Base-by-base conservation (phyloP, 2,329 filamentous ascomycete genomes). In the Paraphaeosphaeria sporulosa region DNA sequence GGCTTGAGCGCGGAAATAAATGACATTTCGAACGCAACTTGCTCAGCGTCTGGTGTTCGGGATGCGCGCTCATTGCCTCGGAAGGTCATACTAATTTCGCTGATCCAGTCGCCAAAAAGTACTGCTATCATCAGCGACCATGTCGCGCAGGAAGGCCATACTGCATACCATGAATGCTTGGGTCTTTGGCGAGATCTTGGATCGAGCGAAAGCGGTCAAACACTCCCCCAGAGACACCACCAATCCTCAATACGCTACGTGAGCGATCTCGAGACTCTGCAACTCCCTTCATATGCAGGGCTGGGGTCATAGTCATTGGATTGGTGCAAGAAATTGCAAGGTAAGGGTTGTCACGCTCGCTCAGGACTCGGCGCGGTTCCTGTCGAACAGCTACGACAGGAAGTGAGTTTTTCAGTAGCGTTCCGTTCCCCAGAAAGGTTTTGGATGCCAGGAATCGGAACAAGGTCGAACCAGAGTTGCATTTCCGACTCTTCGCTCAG, bases 71-170 rank as follows among this genome's bases (percentile, higher is more conserved):
- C 49, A 56, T 64, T 55, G 44, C 59, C 46, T 4, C 64, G 56
- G 13, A 43, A 59, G 32, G 84, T 82, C 77, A 87, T 85, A 69
- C 86, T 87, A 63, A 81, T 79, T 60, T 83, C 81, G 58, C 78
- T 80, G 76, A 83, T 81, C 69, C 80, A 82, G 64, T 83, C 80
- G 4, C 78, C 78, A 53, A 81, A 81, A 48, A 82, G 80, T 5
- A 82, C 78, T 63, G 49, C 2, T 27, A 25, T 5, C 17, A 15
- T 34, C 10, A 55, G 4, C 38, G 15, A 27, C 23, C 21, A n/a
- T 19, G 21, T 4, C 10, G 23, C 21, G n/a, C 32, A 38, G 27
- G 34, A 17, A 40, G 10, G 19, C 7, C 19, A n/a, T 17, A 7
- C 27, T 30, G 36, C 36, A n/a, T 42, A 61, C 54, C 61, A 40